Evolutionary conservation across 2,329 filamentous ascomycete species (phyloP).

Genomic region (Huntiella savannae): DNA sequence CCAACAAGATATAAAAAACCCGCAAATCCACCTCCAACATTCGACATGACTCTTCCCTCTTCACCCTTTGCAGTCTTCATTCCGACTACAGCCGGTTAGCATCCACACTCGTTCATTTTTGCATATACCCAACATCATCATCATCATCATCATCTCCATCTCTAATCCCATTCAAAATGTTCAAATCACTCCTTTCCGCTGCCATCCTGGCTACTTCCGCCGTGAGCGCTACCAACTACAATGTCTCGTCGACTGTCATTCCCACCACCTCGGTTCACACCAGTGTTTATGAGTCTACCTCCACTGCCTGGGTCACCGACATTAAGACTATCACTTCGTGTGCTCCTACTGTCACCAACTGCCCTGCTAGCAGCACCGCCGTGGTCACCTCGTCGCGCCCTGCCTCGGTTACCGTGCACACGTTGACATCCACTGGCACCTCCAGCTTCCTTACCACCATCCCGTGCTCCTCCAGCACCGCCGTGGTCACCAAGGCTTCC

Average conservation of each 20-base stretch:
- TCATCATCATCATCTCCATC: too few relatives aligned
- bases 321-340: constrained; percentile 38
- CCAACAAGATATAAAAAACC: too few relatives aligned
- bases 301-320: constrained; percentile 22
- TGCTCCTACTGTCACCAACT: constrained; percentile 24
- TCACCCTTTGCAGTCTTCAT: too few relatives aligned
- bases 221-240: neutral
- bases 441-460: neutral
- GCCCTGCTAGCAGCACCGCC: constrained; percentile 19
- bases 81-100: too few relatives aligned
- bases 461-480: neutral
- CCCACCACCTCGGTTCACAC: neutral
- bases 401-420: constrained; percentile 27
- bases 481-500: neutral
- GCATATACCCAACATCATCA: too few relatives aligned
- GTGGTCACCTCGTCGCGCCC: constrained; percentile 22
- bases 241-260: neutral
- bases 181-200: neutral
- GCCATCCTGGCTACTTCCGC: neutral
- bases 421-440: constrained; percentile 10
- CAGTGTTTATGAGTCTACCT: constrained; percentile 15
- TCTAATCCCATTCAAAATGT: too few relatives aligned
- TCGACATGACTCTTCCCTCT: too few relatives aligned
- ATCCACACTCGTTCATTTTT: too few relatives aligned
- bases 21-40: too few relatives aligned